A percentile compares a stretch with the other conserved stretches of the same genome.
Conservation (phyloP, 169 alveolate species). For the Plasmodium fragile region DNA sequence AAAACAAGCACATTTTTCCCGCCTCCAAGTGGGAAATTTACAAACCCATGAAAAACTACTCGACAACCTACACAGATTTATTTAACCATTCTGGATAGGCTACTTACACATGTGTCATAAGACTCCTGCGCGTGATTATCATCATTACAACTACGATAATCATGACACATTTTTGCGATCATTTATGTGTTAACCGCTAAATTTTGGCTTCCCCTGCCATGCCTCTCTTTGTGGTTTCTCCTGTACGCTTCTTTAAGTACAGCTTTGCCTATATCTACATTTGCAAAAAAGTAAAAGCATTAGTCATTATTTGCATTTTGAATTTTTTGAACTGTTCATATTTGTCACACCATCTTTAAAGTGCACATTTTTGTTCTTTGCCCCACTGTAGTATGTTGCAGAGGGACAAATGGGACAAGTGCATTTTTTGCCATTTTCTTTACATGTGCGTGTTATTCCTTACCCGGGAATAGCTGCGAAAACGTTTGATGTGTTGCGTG, state of each 20-base stretch:
- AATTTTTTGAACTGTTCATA: neutral
- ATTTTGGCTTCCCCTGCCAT: neutral
- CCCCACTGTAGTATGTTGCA: neutral
- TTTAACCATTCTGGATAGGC: constrained; percentile 18
- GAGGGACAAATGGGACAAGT: neutral
- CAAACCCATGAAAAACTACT: constrained; percentile 71
- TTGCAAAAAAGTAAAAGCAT: constrained; percentile 7
- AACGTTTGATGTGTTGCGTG: constrained; percentile 19
- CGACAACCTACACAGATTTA: constrained; percentile 58
- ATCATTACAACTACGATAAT: neutral
- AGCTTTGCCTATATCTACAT: constrained; percentile 33
- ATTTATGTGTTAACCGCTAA: constrained; percentile 10
- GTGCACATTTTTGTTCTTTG: neutral
- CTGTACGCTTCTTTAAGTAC: constrained; percentile 28
- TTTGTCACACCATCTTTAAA: neutral
- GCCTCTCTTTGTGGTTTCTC: constrained; percentile 1
- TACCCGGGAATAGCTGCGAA: constrained; percentile 59
- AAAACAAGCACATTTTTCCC: constrained; percentile 78
- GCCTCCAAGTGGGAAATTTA: constrained; percentile 79
- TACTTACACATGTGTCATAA: neutral
- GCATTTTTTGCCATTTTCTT: neutral
- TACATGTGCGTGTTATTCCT: neutral
- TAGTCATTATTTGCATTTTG: neutral
- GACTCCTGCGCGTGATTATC: neutral
- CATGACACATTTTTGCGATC: neutral